Evolutionary conservation across 768 basidiomycete genomes (phyloP), one percentile per base, ranked within the genome.

Genomic region (Mrakia blollopis): DNA sequence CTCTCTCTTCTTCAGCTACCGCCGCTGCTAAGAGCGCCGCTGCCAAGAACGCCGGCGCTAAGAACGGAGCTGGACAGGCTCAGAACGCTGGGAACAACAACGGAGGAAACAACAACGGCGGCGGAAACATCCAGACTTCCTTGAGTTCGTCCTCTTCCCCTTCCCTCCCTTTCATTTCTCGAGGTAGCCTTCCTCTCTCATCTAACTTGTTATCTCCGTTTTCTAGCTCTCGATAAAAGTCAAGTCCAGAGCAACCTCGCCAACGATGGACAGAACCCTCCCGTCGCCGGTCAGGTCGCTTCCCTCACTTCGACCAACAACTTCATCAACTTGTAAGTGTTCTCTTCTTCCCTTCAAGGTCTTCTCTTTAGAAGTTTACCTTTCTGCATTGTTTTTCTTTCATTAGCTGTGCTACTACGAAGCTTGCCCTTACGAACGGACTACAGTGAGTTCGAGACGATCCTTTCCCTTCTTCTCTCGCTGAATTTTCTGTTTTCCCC

Each of bases 261-360:
- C 41, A 85, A 88, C 68, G 81, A 88, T 78, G 89, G 87, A 62
- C 86, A 86, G 79, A 81, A 84, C 72, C 83, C 84, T 52, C 85
- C 85, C 2, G 80, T 83, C 0, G 72, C 35, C 68, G 87, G 87
- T 57, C 87, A 88, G 81, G 86, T 87, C 74, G 83, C 87, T 5
- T 88, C 87, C 8, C 82, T 87, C 72, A 87, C 87, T 1, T 87
- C 87, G 21, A 84, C 82, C 28, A 89, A 90, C 84, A 90, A 90
- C 85, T 90, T 88, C 74, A 79, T 80, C 57, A 57, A 57, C 57
- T 57, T 57, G 57, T 57, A 52, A 76, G 77, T 14, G 16, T 14
- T 0, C 14, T 18, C 47, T 50, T 50, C 61, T 79, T 79, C 50
- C 14, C 72, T 37, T 75, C 30, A 18, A n/a, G 32, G 37, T 39